phyloP scores from a whole-genome alignment of 768 basidiomycete genomes.

The Tricholoma flavovirens region DNA sequence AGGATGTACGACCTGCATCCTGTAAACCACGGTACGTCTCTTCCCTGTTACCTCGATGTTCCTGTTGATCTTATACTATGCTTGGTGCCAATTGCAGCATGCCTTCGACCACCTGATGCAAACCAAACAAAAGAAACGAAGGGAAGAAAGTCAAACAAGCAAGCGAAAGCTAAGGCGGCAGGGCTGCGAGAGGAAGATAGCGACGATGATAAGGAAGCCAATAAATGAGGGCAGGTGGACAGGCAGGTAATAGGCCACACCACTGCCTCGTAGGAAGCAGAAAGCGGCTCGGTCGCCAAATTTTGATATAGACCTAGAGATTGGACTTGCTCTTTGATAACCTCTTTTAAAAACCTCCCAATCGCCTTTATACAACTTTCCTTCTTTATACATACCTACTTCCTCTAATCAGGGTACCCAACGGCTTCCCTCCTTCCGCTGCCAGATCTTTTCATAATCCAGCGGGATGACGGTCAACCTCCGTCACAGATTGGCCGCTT shows the following conservation, averaged over 20 bases:
- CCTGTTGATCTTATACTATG: too few relatives aligned
- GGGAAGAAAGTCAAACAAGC: constrained; percentile 39
- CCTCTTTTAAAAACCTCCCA: constrained; percentile 50
- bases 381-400: constrained; percentile 45
- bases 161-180: constrained; percentile 14
- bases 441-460: constrained; percentile 57
- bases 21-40: constrained; percentile 34
- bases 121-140: constrained; percentile 39
- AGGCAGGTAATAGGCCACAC: not conserved
- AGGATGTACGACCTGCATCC: constrained; percentile 68
- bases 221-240: not conserved
- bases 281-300: too few relatives aligned
- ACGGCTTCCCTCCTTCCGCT: constrained; percentile 57
- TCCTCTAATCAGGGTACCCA: constrained; percentile 65
- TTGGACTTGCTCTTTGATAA: constrained; percentile 49
- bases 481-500: constrained; percentile 30
- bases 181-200: constrained; percentile 9
- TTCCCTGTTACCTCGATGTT: too few relatives aligned
- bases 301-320: too few relatives aligned
- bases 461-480: constrained; percentile 52
- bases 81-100: constrained; percentile 22
- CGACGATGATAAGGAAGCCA: not conserved
- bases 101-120: constrained; percentile 37
- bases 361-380: constrained; percentile 75
- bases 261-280: too few relatives aligned